Evolutionary conservation across 495 filamentous ascomycete species (phyloP), one percentile per base, ranked within the genome.

Genomic region (Penicillium taxi): DNA sequence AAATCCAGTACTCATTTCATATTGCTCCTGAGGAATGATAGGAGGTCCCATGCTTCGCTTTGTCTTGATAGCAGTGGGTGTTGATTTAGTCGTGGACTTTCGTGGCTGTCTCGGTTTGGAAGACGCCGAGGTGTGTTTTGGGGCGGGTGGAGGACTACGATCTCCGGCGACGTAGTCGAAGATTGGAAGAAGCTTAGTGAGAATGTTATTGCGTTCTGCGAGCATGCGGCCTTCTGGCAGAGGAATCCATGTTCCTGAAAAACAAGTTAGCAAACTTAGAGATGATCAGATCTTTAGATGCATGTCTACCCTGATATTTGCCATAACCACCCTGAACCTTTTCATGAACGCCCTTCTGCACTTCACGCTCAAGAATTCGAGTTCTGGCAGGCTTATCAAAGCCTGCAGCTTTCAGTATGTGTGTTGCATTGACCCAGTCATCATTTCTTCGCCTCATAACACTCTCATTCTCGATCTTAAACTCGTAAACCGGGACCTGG

Each of bases 251-350:
- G 91, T 98, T 41, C 90, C 89, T 91, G 34, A 9, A 2, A 3
- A 9, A 17, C 16, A 7, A 8, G 19, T 62, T 39, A 56, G 50
- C 14, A 44, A 17, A 21, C 9, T n/a, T 19, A 1, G 15, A 27
- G 2, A 20, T 6, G 5, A 4, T 16, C 11, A 3, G 17, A 35
- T 17, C n/a, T 2, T 9, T 16, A 6, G 16, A 11, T 19, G 11
- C 12, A 0, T 13, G 25, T 32, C 23, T 19, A 85, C 88, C 88
- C 67, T 98, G 91, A 48, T 96, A 98, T 75, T 96, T 98, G 36
- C 91, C 91, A 61, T 96, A 98, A 15, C 91, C 91, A 43, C 91
- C 91, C 52, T 98, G 91, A 2, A 98, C 84, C 63, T 98, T 98
- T 62, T 96, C 90, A 62, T 98, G 91, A 6, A 80, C 70, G 7